A percentile compares a stretch with the other conserved stretches of the same genome.
These are phyloP conservation scores for Kalaharituber pfeilii DNA, from an alignment of 2,329 filamentous ascomycete species.

Conservation along the genomic window DNA sequence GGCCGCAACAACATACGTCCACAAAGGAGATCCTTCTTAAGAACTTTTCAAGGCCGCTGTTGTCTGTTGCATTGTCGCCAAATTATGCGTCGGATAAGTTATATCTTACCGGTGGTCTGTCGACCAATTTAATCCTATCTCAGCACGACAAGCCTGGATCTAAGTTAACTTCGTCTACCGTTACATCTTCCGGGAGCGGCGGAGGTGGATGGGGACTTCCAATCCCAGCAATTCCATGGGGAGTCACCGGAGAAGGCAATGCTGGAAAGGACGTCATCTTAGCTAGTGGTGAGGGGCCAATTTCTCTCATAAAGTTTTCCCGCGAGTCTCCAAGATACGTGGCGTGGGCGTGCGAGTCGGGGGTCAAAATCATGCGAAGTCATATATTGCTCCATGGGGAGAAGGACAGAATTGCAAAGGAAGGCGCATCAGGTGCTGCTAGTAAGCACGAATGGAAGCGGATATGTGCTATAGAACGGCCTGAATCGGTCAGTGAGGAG, in stretches of 20 bases:
- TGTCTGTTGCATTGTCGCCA: constrained; percentile 82
- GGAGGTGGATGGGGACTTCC: constrained; percentile 30
- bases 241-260: constrained; percentile 55
- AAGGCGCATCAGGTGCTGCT: background rate
- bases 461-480: constrained; percentile 79
- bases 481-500: constrained; percentile 76
- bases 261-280: constrained; percentile 71
- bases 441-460: constrained; percentile 63
- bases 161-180: constrained; percentile 68
- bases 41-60: constrained; percentile 84
- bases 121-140: constrained; percentile 75
- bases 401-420: constrained; percentile 11
- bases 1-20: constrained; percentile 32
- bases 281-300: constrained; percentile 80
- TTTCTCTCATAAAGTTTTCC: constrained; percentile 90
- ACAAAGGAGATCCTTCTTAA: constrained; percentile 76
- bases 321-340: constrained; percentile 69
- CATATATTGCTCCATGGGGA: constrained; percentile 32
- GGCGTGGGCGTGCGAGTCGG: constrained; percentile 89
- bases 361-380: constrained; percentile 93
- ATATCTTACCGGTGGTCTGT: constrained; percentile 78
- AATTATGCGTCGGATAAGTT: constrained; percentile 79
- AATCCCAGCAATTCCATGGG: constrained; percentile 40
- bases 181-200: constrained; percentile 63
- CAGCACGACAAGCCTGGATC: constrained; percentile 61